Base-by-base conservation (phyloP, 2,329 filamentous ascomycete species). In the Septoria petroselini region DNA sequence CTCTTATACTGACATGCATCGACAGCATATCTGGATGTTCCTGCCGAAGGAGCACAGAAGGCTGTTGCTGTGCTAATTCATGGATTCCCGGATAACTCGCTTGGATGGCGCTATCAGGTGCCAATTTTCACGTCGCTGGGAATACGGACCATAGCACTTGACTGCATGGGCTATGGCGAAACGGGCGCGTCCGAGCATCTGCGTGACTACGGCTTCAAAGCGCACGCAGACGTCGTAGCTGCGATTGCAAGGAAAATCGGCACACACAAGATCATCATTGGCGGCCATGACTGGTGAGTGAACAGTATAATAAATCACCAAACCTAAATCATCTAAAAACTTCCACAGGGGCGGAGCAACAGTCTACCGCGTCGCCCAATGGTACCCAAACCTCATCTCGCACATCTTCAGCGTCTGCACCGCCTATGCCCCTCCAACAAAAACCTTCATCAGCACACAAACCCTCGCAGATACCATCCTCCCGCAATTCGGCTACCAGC, bases 101-200 rank as follows among this genome's bases (percentile, higher is more conserved):
- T 90, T 64, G 89, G 86, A 65, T 97, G 91, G 91, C 84, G 91
- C 54, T 85, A 88, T 70, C 91, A 96, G 70, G 86, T 96, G 52
- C 90, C 91, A 0, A 71, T 82, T 60, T 77, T 97, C 17, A 70
- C 86, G 27, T 77, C 83, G 4, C 75, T 88, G 49, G 85, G 85
- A 17, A 80, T 91, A 58, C 81, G 86, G 48, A 88, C 95, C 47
- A 81, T 97, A 18, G 88, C 82, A 8, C 86, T 89, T 0, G 89
- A 96, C 70, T 84, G 90, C 76, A 79, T 95, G 61, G 91, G 91
- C 55, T 97, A 93, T 67, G 88, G 86, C 19, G 79, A 81, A 51
- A 93, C 88, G 19, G 63, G 62, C 40, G 45, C 55, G 11, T 62
- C 64, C 15, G 9, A 48, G 7, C 40, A 59, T 1, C 68, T 83